A percentile compares a stretch with the other conserved stretches of the same genome.
Evolutionary conservation across 495 filamentous ascomycete genomes (phyloP).

Genomic region (Hyaloscypha hepaticicola): DNA sequence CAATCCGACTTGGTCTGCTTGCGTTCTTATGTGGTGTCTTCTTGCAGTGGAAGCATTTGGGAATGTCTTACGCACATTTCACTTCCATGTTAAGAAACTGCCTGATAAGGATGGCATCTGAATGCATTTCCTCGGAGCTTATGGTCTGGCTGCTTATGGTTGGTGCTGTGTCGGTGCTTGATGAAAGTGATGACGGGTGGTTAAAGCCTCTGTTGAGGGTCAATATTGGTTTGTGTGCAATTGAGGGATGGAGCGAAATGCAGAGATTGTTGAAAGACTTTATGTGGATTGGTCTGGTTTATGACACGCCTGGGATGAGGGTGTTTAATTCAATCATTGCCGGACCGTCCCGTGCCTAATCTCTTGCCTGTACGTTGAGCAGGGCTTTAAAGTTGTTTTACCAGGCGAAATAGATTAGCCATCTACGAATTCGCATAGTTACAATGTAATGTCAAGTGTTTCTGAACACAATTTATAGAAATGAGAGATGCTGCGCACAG

Average conservation of each 20-base stretch:
- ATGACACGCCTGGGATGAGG: conserved; percentile 4
- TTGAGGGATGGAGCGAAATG: conserved; percentile 2
- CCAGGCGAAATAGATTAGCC: no score
- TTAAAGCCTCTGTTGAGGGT: background rate
- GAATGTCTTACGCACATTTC: background rate
- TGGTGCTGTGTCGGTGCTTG: background rate
- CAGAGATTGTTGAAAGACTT: conserved; percentile 1
- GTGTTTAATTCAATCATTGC: conserved; percentile 5
- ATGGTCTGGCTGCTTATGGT: conserved; percentile 8
- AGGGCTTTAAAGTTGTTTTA: background rate
- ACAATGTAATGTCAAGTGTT: no score
- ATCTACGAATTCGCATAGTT: no score
- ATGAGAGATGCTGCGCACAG: no score
- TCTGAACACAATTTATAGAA: no score
- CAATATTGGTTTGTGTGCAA: background rate
- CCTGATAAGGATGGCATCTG: background rate
- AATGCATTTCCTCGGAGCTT: background rate
- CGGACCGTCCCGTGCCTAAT: background rate
- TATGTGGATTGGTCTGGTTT: conserved; percentile 5
- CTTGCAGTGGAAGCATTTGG: conserved; percentile 2
- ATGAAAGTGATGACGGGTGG: background rate
- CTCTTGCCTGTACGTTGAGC: background rate
- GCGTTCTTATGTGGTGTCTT: conserved; percentile 1
- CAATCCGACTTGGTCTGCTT: background rate
- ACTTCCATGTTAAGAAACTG: background rate